A percentile compares a stretch with the other conserved stretches of the same genome.
phyloP scores from a whole-genome alignment of 78 protist species.

The Isochrysis galbana region DNA sequence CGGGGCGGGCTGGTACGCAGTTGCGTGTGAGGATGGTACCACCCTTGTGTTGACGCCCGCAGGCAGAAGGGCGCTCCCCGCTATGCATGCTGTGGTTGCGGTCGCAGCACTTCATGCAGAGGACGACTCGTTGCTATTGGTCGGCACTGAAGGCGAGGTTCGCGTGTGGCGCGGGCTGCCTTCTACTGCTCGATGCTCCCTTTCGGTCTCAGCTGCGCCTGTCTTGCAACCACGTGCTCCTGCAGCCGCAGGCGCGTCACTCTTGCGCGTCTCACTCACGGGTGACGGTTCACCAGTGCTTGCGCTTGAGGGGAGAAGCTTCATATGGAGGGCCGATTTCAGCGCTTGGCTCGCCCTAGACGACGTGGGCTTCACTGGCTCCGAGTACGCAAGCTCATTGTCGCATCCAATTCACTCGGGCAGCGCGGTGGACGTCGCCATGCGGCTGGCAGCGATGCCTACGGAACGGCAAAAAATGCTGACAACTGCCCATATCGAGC shows the following conservation, averaged over 20 bases:
- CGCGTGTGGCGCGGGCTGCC: background rate
- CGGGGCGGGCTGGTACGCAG: background rate
- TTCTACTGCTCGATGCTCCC: background rate
- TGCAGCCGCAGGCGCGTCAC: background rate
- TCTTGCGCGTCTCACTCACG: background rate
- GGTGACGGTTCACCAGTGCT: background rate
- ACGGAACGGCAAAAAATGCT: background rate
- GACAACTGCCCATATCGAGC: background rate
- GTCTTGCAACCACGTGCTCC: background rate
- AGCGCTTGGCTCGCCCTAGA: background rate
- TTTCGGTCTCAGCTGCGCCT: background rate
- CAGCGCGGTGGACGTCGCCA: background rate
- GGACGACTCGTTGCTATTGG: background rate
- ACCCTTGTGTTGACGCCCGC: background rate
- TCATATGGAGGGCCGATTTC: background rate
- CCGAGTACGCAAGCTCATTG: background rate
- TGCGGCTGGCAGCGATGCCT: background rate
- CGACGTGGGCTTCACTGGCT: background rate
- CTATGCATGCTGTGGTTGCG: background rate
- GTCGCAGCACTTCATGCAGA: background rate
- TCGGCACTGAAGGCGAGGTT: background rate
- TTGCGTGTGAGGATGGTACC: background rate
- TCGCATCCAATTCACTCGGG: background rate
- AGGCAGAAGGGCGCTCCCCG: background rate
- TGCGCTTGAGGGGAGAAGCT: background rate